Base-by-base conservation (phyloP, 352 stramenopile genomes). In the Ophiocytium majus region DNA sequence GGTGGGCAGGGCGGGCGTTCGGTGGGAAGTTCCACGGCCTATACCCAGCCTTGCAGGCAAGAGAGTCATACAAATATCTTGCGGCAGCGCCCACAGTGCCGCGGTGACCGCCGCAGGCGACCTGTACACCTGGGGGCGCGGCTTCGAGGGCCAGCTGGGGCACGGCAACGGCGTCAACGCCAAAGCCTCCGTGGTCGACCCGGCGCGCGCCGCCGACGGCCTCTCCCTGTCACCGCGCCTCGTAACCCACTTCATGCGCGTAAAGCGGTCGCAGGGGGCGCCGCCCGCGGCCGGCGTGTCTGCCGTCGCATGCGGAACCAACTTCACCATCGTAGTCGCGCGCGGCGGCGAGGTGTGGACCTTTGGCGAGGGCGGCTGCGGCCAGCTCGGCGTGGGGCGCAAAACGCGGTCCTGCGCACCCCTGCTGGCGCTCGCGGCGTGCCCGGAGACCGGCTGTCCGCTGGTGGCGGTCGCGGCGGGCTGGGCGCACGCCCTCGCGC, bases 51-150 rank as follows among this genome's bases (percentile, higher is more conserved):
- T 91, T 34, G 35, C 36, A 19, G 28, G 79, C 10, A 76, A 85
- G 5, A 57, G 49, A 0, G 74, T 91, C 10, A 49, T 83, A 28
- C 90, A 91, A 34, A 82, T 96, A 23, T 90, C 92, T 23, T 97
- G 93, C 63, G 94, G 93, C 23, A 83, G 86, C 34, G 81, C 90
- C 34, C 94, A 97, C 81, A 92, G 90, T 0, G 91, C 91, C 74
- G 93, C 93, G 0, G 36, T 96, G 76, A 95, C 93, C 0, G 83
- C 92, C n/a, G 90, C 86, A 33, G 93, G 93, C 23, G 93, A 96
- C 71, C 43, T 96, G 32, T 97, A 96, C 88, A 94, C 93, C 0
- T 97, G 94, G 94, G 94, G 94, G 0, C 86, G 93, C 19, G 95
- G 95, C 82, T 92, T 92, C 19, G 93, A 96, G 84, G 94, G 93